phyloP scores from a whole-genome alignment of 768 basidiomycete species.

The Rhizopogon vinicolor region DNA sequence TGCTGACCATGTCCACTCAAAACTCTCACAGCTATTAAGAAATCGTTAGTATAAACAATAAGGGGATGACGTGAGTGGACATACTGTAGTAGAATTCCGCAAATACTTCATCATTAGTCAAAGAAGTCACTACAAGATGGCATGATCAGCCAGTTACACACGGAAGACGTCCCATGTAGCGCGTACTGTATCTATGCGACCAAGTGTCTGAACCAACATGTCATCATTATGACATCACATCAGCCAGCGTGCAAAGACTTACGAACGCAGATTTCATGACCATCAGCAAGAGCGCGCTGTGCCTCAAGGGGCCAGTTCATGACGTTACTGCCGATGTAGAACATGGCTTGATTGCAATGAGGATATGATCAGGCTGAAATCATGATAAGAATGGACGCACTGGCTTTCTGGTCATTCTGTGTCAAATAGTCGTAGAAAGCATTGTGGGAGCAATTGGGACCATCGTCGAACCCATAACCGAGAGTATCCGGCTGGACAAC shows the following conservation, averaged over 20 bases:
- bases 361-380: neutral
- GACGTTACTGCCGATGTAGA: conserved; percentile 57
- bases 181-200: conserved; percentile 44
- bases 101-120: conserved; percentile 61
- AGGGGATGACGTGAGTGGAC: conserved; percentile 11
- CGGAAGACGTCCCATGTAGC: neutral
- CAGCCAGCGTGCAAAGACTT: conserved; percentile 24
- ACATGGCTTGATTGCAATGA: conserved; percentile 41
- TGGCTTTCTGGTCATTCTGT: conserved; percentile 54
- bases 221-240: neutral
- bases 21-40: conserved; percentile 18
- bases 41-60: neutral
- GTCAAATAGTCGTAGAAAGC: conserved; percentile 53
- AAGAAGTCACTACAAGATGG: conserved; percentile 42
- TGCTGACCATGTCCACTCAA: neutral
- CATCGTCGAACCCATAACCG: conserved; percentile 62
- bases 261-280: conserved; percentile 61
- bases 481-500: conserved; percentile 42
- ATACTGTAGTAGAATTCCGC: conserved; percentile 75
- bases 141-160: neutral
- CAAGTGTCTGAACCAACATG: conserved; percentile 19
- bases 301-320: conserved; percentile 54
- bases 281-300: conserved; percentile 47
- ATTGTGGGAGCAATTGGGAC: conserved; percentile 63
- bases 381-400: conserved; percentile 28